Evolutionary conservation across 306 rosid species (phyloP).

Genomic region (Trifolium pratense): DNA sequence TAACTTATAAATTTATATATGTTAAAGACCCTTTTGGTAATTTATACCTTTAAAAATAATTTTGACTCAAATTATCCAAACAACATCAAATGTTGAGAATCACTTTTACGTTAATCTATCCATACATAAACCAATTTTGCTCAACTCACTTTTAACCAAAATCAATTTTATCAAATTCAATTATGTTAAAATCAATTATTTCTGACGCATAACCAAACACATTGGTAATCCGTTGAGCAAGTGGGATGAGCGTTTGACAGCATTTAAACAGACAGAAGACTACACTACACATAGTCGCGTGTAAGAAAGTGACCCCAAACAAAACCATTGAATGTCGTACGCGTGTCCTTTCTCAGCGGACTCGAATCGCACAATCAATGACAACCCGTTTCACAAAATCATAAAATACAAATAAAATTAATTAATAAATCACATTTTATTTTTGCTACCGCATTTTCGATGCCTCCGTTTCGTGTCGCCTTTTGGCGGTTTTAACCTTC

Average conservation of each 20-base stretch:
- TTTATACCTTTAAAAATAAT: too few relatives aligned
- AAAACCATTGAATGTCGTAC: conserved; percentile 33
- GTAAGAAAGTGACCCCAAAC: conserved; percentile 34
- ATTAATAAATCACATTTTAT: background rate
- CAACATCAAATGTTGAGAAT: too few relatives aligned
- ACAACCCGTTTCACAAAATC: too few relatives aligned
- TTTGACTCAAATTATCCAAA: too few relatives aligned
- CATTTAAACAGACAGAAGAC: conserved; percentile 22
- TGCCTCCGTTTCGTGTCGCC: conserved; percentile 49
- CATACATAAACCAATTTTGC: too few relatives aligned
- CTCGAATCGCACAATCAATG: conserved; percentile 45
- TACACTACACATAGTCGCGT: conserved; percentile 12
- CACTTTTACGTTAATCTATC: too few relatives aligned
- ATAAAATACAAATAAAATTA: background rate
- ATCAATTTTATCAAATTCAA: too few relatives aligned
- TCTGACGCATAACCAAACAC: too few relatives aligned
- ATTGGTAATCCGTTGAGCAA: background rate
- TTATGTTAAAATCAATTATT: too few relatives aligned
- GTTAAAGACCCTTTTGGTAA: too few relatives aligned
- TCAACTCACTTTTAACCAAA: too few relatives aligned
- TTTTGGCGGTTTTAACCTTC: conserved; percentile 76
- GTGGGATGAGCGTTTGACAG: conserved; percentile 17
- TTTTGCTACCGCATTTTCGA: conserved; percentile 12
- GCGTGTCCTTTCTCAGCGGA: conserved; percentile 54
- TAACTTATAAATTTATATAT: too few relatives aligned